Evolutionary conservation across 2,329 filamentous ascomycete genomes (phyloP), one percentile per base, ranked within the genome.

Genomic region (Helotiales sp.): DNA sequence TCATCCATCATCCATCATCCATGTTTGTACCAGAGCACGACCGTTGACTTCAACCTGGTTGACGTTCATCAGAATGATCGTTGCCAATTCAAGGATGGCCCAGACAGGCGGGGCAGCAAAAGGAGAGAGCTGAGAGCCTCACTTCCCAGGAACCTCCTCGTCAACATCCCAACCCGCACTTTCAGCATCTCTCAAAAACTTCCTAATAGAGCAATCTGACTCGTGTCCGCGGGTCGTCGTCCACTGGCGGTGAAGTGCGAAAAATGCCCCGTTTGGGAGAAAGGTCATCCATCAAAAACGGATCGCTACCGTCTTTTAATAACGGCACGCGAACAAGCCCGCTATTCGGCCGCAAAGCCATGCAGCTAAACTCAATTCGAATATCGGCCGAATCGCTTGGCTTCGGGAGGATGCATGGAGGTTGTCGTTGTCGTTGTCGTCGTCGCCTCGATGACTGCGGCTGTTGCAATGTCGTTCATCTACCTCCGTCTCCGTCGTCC

Each of bases 311-410:
- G 7, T 22, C 30, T 34, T 57, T 57, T 37, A 6, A 24, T 37
- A 37, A 24, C 13, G 54, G 30, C 54, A 57, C 30, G 30, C 54
- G 54, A 57, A 24, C 55, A 60, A 20, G 54, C 62, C 62, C 54
- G 62, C 55, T 32, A 59, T 59, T 59, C 54, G 62, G 62, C 37
- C 37, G 57, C 34, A 28, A 7, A 60, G 13, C 32, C 45, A 64
- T 64, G 61, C 55, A 64, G 34, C 61, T 64, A 64, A 67, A 67
- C 65, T 67, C 65, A 67, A 67, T 67, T 63, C n/a, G 26, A 64
- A 11, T 17, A 22, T 55, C 34, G 28, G 26, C 20, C 54, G 20
- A 57, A 24, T 20, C 20, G 30, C 54, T 57, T 32, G 54, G 54
- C 54, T 57, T 26, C 24, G 8, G 28, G 22, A 34, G 54, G 20